Base-by-base conservation (phyloP, 192 early-diverging fungal species). In the Obelidium mucronatum region DNA sequence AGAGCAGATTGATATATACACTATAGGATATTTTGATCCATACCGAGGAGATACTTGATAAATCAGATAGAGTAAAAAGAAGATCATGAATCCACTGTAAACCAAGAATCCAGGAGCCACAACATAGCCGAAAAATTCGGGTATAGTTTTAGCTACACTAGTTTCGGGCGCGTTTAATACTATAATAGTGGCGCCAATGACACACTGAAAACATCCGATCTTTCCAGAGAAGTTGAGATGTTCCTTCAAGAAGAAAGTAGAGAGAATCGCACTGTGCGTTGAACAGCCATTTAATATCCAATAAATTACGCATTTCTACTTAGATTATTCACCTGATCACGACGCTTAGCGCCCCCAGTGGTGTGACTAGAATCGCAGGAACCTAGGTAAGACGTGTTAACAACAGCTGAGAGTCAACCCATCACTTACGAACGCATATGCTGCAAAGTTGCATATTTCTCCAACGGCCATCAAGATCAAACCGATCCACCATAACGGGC, bases 351-450 rank as follows among this genome's bases (percentile, higher is more conserved):
- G 94, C 93, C 35, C 93, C 94, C 61, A 97, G 85, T 4, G 95
- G 95, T 48, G 95, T 95, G 17, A 97, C 94, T 31, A 97, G 87
- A 78, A 96, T 94, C 26, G 95, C 94, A 11, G 95, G 95, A n/a
- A n/a, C n/a, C n/a, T n/a, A n/a, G n/a, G n/a, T n/a, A n/a, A n/a
- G n/a, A n/a, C n/a, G n/a, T n/a, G n/a, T n/a, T 40, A n/a, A n/a
- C n/a, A n/a, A n/a, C n/a, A n/a, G n/a, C n/a, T n/a, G n/a, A n/a
- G n/a, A n/a, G n/a, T n/a, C n/a, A n/a, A n/a, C n/a, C n/a, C n/a
- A n/a, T n/a, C n/a, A n/a, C n/a, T n/a, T 91, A 94, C 76, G 87
- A 97, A 97, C 55, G 94, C 94, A 78, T 97, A 97, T 0, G 95
- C 96, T 4, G 92, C 91, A 86, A 97, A 96, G 84, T 97, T 97